Percentiles rank a stretch among this genome's conserved stretches.
phyloP scores from a whole-genome alignment of 2,329 filamentous ascomycete species.

The Grosmannia huntii region DNA sequence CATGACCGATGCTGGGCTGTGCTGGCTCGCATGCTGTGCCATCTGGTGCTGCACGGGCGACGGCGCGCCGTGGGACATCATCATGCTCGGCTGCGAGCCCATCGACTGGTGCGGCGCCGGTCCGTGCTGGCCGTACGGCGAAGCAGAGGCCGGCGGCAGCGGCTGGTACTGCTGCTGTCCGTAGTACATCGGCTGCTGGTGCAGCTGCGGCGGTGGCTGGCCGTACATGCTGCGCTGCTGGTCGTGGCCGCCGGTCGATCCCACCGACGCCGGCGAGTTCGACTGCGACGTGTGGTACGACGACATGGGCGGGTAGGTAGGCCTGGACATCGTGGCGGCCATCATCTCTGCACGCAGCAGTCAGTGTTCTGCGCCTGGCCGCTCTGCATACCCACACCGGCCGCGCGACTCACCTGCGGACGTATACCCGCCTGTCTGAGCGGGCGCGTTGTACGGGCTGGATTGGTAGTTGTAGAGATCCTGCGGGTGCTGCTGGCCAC shows the following conservation, averaged over 20 bases:
- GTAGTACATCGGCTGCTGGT: conserved; percentile 73
- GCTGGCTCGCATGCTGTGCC: conserved; percentile 45
- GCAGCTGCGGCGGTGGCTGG: conserved; percentile 64
- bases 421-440: conserved; percentile 70
- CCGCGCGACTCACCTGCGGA: conserved; percentile 57
- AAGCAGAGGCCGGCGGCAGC: conserved; percentile 50
- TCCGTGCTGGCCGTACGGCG: conserved; percentile 48
- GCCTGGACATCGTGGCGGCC: conserved; percentile 59
- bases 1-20: conserved; percentile 42
- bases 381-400: background rate
- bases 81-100: conserved; percentile 52
- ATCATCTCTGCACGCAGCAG: conserved; percentile 43
- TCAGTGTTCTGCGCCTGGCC: background rate
- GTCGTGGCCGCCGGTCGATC: conserved; percentile 79
- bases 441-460: conserved; percentile 72
- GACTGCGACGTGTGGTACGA: conserved; percentile 92
- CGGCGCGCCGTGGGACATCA: conserved; percentile 46
- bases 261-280: conserved; percentile 85
- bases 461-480: conserved; percentile 71
- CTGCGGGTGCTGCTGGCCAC: conserved; percentile 43
- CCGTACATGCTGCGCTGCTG: conserved; percentile 80
- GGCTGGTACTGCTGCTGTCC: conserved; percentile 50
- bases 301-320: conserved; percentile 72
- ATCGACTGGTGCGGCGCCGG: conserved; percentile 44
- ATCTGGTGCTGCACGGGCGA: conserved; percentile 40